A percentile compares a stretch with the other conserved stretches of the same genome.
These are phyloP conservation scores for Dactylellina drechsleri DNA, from an alignment of 2,329 filamentous ascomycete species.

Conservation along the genomic window DNA sequence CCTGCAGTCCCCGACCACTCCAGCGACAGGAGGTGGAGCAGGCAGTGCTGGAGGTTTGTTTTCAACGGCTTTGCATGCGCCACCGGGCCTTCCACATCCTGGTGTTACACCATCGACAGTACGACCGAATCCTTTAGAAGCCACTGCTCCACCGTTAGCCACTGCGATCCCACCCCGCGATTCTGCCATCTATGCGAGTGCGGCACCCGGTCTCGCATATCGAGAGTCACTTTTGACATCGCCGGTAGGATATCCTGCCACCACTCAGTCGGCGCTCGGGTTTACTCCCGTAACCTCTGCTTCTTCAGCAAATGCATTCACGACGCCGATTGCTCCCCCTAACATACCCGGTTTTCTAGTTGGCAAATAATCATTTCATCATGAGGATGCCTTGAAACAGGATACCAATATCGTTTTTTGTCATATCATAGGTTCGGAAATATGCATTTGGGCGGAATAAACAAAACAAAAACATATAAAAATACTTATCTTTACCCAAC, in stretches of 20 bases:
- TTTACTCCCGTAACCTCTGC: slow-evolving; percentile 49
- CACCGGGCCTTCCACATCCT: slow-evolving; percentile 52
- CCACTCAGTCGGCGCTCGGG: slow-evolving; percentile 45
- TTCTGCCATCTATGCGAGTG: slow-evolving; percentile 22
- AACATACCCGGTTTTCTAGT: slow-evolving; percentile 51
- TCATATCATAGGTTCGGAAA: slow-evolving; percentile 24
- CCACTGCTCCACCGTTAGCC: slow-evolving; percentile 21
- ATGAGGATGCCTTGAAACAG: background rate
- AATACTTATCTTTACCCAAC: slow-evolving; percentile 1
- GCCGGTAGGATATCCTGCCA: slow-evolving; percentile 38
- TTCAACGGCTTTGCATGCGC: slow-evolving; percentile 52
- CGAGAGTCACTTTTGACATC: slow-evolving; percentile 45
- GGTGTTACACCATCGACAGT: slow-evolving; percentile 45
- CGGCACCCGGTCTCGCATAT: slow-evolving; percentile 33
- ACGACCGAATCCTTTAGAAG: slow-evolving; percentile 38
- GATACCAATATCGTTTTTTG: slow-evolving; percentile 4
- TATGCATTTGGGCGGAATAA: slow-evolving; percentile 35
- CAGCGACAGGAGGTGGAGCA: slow-evolving; percentile 26
- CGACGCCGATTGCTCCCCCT: slow-evolving; percentile 46
- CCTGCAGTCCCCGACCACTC: slow-evolving; percentile 55
- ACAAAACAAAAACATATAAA: slow-evolving; percentile 9
- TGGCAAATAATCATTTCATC: slow-evolving; percentile 34
- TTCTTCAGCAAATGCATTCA: slow-evolving; percentile 42
- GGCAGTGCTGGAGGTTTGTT: slow-evolving; percentile 37
- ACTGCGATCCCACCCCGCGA: slow-evolving; percentile 40